Base-by-base conservation (phyloP, 129 eudicot species). In the Artemisia tridentata region DNA sequence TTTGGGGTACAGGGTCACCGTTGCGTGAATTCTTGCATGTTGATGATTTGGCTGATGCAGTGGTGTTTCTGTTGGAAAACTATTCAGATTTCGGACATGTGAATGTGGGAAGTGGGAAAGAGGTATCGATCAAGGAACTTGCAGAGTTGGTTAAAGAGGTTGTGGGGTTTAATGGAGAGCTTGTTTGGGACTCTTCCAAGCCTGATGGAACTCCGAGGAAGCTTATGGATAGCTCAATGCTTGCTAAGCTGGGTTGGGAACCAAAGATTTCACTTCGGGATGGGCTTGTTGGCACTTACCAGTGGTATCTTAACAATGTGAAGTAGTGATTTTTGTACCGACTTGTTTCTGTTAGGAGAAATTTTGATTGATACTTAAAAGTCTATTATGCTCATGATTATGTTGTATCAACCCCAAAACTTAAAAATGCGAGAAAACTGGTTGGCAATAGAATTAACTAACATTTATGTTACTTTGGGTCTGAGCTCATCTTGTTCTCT, bases 121-220 rank as follows among this genome's bases (percentile, higher is more conserved):
- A 95, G 85, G 99, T 95, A 2, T 82, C 79, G 0, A 95, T 95
- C 25, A 95, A 88, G 84, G 99, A 90, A 80, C 81, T 95, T 46
- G 99, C 99, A 0, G 97, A 90, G 82, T 65, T 90, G 84, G 96
- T 95, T 63, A 95, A 86, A 77, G 97, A 95, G 56, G 96, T 90
- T 52, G 99, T 95, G 41, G 99, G 89, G 61, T 87, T 84, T 75
- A 63, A 86, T n/a, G 99, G 99, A 7, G 93, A 88, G 76, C 72
- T 95, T 41, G 86, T 90, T 64, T 95, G 99, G 99, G 99, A 95
- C 47, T 46, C 54, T 53, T 84, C 81, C 0, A 95, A 90, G 77
- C 99, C 99, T 2, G 96, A 95, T 83, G 99, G 99, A 6, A 95
- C 99, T 8, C 99, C 99, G 0, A 90, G 99, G 84, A 95, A 95